phyloP scores from a whole-genome alignment of 2,329 filamentous ascomycete genomes.

The Ceratocystiopsis minuta region DNA sequence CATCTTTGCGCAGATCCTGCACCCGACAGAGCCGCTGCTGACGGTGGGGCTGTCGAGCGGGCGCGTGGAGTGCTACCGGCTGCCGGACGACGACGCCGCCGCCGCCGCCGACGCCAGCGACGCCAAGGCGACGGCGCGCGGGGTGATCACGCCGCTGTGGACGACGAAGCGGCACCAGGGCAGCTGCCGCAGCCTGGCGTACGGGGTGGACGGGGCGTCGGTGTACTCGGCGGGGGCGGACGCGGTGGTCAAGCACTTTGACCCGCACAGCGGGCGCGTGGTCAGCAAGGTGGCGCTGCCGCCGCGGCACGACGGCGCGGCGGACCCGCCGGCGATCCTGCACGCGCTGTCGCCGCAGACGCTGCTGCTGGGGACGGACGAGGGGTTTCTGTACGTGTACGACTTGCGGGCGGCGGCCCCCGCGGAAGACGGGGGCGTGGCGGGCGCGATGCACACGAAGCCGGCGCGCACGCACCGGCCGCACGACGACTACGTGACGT shows the following conservation, averaged over 20 bases:
- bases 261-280: constrained; percentile 43
- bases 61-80: constrained; percentile 67
- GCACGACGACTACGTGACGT: constrained; percentile 85
- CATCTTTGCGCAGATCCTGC: constrained; percentile 73
- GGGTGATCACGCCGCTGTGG: constrained; percentile 70
- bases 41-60: constrained; percentile 72
- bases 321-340: constrained; percentile 48
- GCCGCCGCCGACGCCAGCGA: too few relatives aligned
- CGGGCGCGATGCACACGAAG: constrained; percentile 19
- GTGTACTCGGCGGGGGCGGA: constrained; percentile 45
- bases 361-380: constrained; percentile 78
- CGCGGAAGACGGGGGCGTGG: constrained; percentile 11
- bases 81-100: constrained; percentile 43
- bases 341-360: constrained; percentile 75
- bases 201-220: constrained; percentile 56
- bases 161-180: constrained; percentile 80
- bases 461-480: constrained; percentile 69
- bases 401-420: constrained; percentile 41
- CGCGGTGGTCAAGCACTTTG: constrained; percentile 35
- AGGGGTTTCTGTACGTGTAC: constrained; percentile 71
- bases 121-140: constrained; percentile 39
- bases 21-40: constrained; percentile 68
- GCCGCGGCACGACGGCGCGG: constrained; percentile 25
- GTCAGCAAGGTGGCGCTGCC: constrained; percentile 70
- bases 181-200: constrained; percentile 69